Evolutionary conservation across 345 rosid genomes (phyloP), one percentile per base, ranked within the genome.

Genomic region (Lagerstroemia speciosa): DNA sequence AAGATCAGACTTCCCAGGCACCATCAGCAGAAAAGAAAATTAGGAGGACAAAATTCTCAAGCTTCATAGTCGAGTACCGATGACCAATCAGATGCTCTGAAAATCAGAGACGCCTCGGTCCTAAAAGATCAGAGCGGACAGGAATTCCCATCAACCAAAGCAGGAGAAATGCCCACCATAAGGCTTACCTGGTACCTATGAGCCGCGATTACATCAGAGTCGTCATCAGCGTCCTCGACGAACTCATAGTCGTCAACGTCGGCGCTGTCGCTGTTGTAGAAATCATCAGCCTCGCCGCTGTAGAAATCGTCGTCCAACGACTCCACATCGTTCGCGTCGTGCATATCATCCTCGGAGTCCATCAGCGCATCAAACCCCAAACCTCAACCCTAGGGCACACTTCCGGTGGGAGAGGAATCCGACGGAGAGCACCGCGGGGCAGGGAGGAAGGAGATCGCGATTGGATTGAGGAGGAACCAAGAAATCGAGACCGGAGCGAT

Each of bases 281-380:
- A 74, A 41, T 84, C 93, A 62, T 84, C 93, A 72, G 83, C 83
- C 15, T 79, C 86, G 30, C 88, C 98, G 75, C 92, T 86, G 73
- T 87, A 87, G 79, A 83, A 91, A 55, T 86, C 96, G 43, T 91
- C 97, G 46, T 93, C 96, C 16, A 80, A 72, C 19, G 92, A 89
- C 30, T 85, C 95, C 53, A 80, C 73, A 79, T 81, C 88, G 78
- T 85, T 80, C 29, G 86, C 91, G 67, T 91, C 97, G 82, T 87
- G 79, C 85, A 89, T 82, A 65, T 86, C 89, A 3, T 89, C 92
- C 34, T 83, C 92, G 3, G 87, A 84, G 72, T 89, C 96, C 97
- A 91, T 91, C 55, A 61, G 46, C 10, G 15, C 46, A 41, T 41
- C 46, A 31, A 67, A 80, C 72, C 76, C 73, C 46, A 41, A 14